These are phyloP conservation scores for Fusarium sp. DNA, from an alignment of 2,329 filamentous ascomycete species.

Conservation along the genomic window DNA sequence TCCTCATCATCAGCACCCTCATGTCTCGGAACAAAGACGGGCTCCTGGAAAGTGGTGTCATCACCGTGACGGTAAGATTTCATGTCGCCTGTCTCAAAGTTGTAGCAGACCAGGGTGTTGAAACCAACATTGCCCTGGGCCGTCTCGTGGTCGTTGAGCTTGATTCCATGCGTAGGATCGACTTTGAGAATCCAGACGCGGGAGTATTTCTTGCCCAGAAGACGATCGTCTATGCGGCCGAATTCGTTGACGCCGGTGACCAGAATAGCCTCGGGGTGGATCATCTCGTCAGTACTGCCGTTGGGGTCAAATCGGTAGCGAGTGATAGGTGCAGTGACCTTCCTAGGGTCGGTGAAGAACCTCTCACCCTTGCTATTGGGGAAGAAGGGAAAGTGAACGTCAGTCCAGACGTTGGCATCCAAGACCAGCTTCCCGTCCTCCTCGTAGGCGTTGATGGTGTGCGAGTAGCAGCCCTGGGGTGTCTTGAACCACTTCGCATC, in stretches of 20 bases:
- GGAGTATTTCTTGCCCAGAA: background rate
- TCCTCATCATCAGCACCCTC: background rate
- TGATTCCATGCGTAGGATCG: background rate
- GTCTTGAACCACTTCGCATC: conserved; percentile 14
- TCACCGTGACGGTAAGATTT: background rate
- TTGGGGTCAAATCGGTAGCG: background rate
- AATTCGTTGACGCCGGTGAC: background rate
- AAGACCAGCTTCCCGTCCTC: background rate
- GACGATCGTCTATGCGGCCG: background rate
- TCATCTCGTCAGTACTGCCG: background rate
- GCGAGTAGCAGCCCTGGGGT: conserved; percentile 2
- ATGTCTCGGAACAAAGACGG: background rate
- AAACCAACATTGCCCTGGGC: background rate
- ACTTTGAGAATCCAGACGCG: background rate
- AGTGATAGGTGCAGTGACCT: background rate
- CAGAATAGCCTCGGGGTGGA: background rate
- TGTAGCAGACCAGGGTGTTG: background rate
- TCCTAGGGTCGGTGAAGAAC: background rate
- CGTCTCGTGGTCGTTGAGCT: background rate
- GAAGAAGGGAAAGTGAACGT: background rate
- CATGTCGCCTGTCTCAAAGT: background rate
- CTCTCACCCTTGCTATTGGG: background rate
- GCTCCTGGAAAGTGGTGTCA: background rate
- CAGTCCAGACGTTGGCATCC: background rate
- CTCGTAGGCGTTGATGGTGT: background rate